Conservation (phyloP, 164 flowering plant genomes). For the Macadamia integrifolia region DNA sequence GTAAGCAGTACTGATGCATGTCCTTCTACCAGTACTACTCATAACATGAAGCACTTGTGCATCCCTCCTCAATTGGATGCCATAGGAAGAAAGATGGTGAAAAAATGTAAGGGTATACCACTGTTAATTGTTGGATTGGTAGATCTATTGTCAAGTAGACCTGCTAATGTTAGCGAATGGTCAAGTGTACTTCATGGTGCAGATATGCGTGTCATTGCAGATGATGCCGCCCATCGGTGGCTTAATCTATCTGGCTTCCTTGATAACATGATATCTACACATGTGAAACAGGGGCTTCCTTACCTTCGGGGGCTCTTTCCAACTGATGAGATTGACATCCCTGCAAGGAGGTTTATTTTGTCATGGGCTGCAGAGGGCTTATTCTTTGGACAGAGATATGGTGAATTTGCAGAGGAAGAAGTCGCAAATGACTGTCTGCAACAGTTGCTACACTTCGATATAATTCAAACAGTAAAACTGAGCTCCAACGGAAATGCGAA, state of each 20-base stretch:
- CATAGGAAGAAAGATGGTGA: constrained; percentile 13
- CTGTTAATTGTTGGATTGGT: constrained; percentile 26
- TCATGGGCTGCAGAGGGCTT: constrained; percentile 32
- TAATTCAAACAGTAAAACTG: constrained; percentile 18
- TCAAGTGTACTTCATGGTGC: constrained; percentile 13
- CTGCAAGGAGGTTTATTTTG: constrained; percentile 14
- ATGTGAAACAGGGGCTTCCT: constrained; percentile 20
- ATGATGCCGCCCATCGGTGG: constrained; percentile 8
- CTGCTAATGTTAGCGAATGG: constrained; percentile 18
- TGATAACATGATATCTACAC: constrained; percentile 2
- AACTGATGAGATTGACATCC: constrained; percentile 17
- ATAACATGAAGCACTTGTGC: too few relatives aligned
- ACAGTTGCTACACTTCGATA: constrained; percentile 22
- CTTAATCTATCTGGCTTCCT: constrained; percentile 24
- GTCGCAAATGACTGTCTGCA: constrained; percentile 12
- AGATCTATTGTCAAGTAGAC: constrained; percentile 23
- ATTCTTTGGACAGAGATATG: constrained; percentile 11
- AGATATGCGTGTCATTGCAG: constrained; percentile 7
- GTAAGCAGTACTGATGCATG: background rate
- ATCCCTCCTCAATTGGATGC: constrained; percentile 10
- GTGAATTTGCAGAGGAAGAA: background rate
- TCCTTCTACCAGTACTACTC: too few relatives aligned
- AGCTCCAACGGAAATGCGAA: constrained; percentile 13
- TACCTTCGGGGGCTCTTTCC: constrained; percentile 19
- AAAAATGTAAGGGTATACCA: constrained; percentile 23